Conservation (phyloP, 306 rosid species). For the Lupinus albus region DNA sequence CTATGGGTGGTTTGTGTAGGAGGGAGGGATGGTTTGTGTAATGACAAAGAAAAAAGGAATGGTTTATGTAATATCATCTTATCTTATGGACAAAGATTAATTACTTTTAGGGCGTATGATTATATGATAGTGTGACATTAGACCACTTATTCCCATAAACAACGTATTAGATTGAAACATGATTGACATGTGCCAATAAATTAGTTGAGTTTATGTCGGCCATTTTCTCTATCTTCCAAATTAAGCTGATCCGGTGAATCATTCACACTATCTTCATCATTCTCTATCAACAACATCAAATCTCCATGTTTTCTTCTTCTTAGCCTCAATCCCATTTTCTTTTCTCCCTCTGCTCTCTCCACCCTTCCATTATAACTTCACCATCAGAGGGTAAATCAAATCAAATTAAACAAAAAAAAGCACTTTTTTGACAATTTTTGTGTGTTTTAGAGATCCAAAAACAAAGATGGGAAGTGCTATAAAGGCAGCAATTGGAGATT, state of each 20-base stretch:
- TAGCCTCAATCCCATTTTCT: background rate
- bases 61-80: too few relatives aligned
- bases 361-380: constrained; percentile 12
- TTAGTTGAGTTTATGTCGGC: background rate
- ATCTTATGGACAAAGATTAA: too few relatives aligned
- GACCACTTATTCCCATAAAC: too few relatives aligned
- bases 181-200: constrained; percentile 1
- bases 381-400: background rate
- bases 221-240: background rate
- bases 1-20: too few relatives aligned
- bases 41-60: too few relatives aligned
- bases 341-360: constrained; percentile 24
- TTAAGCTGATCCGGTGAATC: constrained; percentile 39
- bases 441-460: background rate
- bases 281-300: constrained; percentile 8
- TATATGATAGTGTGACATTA: too few relatives aligned
- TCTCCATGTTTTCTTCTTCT: constrained; percentile 15
- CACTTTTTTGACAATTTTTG: background rate
- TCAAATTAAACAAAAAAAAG: background rate
- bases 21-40: too few relatives aligned
- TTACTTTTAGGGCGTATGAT: too few relatives aligned
- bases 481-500: constrained; percentile 72
- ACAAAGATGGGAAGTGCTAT: constrained; percentile 49
- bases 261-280: constrained; percentile 19
- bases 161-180: background rate